Base-by-base conservation (phyloP, 192 early-diverging fungal genomes). In the Backusella westeae region DNA sequence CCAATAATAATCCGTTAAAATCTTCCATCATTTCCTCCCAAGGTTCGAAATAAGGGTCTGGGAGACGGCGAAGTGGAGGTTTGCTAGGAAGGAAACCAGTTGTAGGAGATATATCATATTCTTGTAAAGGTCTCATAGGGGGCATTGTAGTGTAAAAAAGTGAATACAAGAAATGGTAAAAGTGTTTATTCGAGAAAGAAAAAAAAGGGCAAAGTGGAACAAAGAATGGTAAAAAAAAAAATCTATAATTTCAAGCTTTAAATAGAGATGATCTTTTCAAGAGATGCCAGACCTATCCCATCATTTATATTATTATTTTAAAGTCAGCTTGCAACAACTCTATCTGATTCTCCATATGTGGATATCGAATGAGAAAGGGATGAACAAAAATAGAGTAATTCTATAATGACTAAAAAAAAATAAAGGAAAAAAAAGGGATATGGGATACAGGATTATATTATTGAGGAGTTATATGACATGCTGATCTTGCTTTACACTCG, bases 21-120 rank as follows among this genome's bases (percentile, higher is more conserved):
- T 90, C 78, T 65, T 94, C 90, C 82, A 98, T 88, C 72, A 93
- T 86, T 0, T 63, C 69, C 83, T 98, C 96, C 97, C 96, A 99
- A 1, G 93, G 93, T 42, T 90, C 89, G 84, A 89, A 99, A 80
- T 96, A 93, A 29, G 87, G 86, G 38, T 93, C 84, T 19, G 92
- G 83, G 10, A 99, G 82, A 36, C 94, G 84, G 6, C 84, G 81
- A 72, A 97, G 81, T 44, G 96, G 96, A 41, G 91, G 91, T 35
- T 87, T 84, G 19, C 83, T 79, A 3, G 96, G 97, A 23, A 99
- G 84, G 82, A 99, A 99, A 5, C 97, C 97, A 32, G 91, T 93
- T 34, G 81, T 75, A 6, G 93, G 91, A 69, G 90, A 88, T 73
- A 99, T 92, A 72, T 94, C 96, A 84, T 95, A 94, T 75, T 94